Percentiles rank a stretch among this genome's conserved stretches.
Conservation (phyloP, 2,329 filamentous ascomycete species). For the Aspergillus spinulosporus region DNA sequence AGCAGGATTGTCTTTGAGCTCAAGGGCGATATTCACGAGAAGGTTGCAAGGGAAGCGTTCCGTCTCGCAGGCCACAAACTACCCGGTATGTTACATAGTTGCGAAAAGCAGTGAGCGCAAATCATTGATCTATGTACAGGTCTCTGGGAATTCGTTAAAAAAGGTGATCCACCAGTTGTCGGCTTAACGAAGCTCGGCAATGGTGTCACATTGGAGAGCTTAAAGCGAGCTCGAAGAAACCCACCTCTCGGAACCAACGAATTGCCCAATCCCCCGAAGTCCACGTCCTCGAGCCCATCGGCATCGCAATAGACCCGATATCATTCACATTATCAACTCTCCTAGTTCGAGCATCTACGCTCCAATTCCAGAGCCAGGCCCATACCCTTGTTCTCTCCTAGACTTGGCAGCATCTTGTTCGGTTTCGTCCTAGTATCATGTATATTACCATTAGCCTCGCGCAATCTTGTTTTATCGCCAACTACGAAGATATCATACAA, state of each 20-base stretch:
- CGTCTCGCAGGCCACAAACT: conserved; percentile 91
- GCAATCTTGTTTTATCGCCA: conserved; percentile 23
- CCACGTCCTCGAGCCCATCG: conserved; percentile 37
- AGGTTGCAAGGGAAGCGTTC: conserved; percentile 90
- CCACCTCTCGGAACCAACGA: conserved; percentile 49
- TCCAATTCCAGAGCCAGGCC: conserved; percentile 56
- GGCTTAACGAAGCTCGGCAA: conserved; percentile 85
- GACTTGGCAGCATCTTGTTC: conserved; percentile 42
- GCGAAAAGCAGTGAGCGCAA: conserved; percentile 15
- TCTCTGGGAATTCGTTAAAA: conserved; percentile 87
- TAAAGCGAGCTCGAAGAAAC: conserved; percentile 76
- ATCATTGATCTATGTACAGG: conserved; percentile 32
- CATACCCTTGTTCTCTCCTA: conserved; percentile 57
- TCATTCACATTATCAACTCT: conserved; percentile 11
- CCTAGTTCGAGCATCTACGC: conserved; percentile 40
- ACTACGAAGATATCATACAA: conserved; percentile 25
- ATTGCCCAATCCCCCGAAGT: conserved; percentile 32
- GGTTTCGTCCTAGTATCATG: conserved; percentile 39
- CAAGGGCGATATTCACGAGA: conserved; percentile 89
- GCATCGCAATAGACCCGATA: conserved; percentile 35
- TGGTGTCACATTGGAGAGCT: conserved; percentile 75
- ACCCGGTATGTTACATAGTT: conserved; percentile 64
- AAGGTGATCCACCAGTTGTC: conserved; percentile 84
- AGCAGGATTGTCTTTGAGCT: conserved; percentile 92
- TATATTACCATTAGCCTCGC: conserved; percentile 41